Base-by-base conservation (phyloP, 768 basidiomycete genomes). In the Cubamyces sp. region DNA sequence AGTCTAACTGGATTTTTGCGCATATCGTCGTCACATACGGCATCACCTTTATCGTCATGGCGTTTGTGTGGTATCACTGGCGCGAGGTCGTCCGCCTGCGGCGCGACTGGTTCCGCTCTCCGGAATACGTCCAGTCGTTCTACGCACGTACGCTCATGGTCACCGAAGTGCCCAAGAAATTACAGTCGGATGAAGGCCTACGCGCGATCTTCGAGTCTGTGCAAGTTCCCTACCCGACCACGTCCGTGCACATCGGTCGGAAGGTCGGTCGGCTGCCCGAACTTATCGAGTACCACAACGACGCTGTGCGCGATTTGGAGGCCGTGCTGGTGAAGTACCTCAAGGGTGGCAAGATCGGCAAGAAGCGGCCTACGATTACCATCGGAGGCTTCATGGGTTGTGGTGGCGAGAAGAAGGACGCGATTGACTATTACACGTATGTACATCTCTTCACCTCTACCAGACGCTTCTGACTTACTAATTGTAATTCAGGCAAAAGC, bases 281-380 rank as follows among this genome's bases (percentile, higher is more conserved):
- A 61, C 79, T 97, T 58, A 92, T 99, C 65, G 91, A 96, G 59
- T 90, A 87, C 68, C 93, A 96, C 74, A 98, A 98, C 74, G 78
- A 87, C 56, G 90, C 93, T n/a, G 96, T 99, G n/a, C 82, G 91
- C 50, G 88, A 96, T 68, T 84, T 98, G 60, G 97, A 99, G 73
- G 81, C 85, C 40, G 82, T 94, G 52, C 83, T 99, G 34, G 96
- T 98, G 59, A 86, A 85, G 56, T 98, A 97, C 73, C 83, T 98
- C 62, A 95, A 94, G 68, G 87, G 84, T 8, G 93, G 92, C 1
- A 84, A 80, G 68, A 80, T 95, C 40, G 92, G 83, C 50, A 86
- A 85, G 68, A 91, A 90, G 61, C 80, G 97, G 37, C 97, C 97
- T 1, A 90, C 80, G 2, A 86, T 95, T 64, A 82, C 84, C 16